These are phyloP conservation scores for Aschersonia sp. DNA, from an alignment of 2,329 filamentous ascomycete genomes.

Conservation along the genomic window DNA sequence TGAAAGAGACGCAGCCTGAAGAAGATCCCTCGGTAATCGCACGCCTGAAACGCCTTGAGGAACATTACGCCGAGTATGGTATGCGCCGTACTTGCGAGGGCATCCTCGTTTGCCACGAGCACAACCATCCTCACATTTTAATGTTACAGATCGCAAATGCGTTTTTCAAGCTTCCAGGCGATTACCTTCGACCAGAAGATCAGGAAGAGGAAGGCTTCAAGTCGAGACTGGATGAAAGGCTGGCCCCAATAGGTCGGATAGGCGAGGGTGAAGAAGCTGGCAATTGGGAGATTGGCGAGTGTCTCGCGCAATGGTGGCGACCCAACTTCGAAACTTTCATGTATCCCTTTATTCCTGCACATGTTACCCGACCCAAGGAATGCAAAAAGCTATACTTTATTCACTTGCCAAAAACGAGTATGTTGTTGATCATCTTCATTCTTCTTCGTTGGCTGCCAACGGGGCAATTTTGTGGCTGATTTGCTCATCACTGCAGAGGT, in stretches of 20 bases:
- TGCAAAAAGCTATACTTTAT: slow-evolving; percentile 99
- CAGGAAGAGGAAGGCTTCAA: slow-evolving; percentile 96
- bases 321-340: slow-evolving; percentile 99
- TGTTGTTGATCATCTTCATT: slow-evolving; percentile 12
- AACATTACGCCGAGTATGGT: slow-evolving; percentile 82
- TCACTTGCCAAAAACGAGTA: slow-evolving; percentile 82
- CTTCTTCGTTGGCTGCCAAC: too few relatives aligned
- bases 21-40: slow-evolving; percentile 94
- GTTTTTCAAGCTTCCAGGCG: slow-evolving; percentile 97
- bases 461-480: neutral
- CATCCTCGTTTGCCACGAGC: slow-evolving; percentile 94
- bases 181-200: slow-evolving; percentile 80
- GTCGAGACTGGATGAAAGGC: slow-evolving; percentile 74
- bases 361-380: slow-evolving; percentile 93
- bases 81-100: slow-evolving; percentile 97
- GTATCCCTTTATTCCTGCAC: slow-evolving; percentile 95
- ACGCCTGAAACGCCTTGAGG: slow-evolving; percentile 83
- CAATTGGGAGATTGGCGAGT: slow-evolving; percentile 91
- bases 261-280: slow-evolving; percentile 72
- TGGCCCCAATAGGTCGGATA: slow-evolving; percentile 79
- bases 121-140: slow-evolving; percentile 95
- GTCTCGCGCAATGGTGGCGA: slow-evolving; percentile 94
- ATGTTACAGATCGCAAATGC: slow-evolving; percentile 99
- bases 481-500: slow-evolving; percentile 48
- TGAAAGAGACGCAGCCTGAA: slow-evolving; percentile 95